These are phyloP conservation scores for Cicer bijugum DNA, from an alignment of 306 rosid genomes.

Conservation along the genomic window DNA sequence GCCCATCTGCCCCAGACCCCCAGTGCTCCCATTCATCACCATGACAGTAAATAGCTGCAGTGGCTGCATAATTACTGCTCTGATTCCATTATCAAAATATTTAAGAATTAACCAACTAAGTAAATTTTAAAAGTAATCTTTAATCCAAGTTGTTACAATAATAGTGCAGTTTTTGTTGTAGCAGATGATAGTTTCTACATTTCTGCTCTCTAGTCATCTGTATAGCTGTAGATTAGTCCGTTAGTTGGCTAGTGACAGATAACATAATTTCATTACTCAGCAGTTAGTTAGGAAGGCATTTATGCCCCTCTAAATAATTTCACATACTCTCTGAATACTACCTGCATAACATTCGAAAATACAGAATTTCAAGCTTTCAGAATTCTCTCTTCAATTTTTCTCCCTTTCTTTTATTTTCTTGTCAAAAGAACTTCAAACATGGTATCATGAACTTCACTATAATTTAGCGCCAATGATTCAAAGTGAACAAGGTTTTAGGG, in stretches of 20 bases:
- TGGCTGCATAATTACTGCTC: background rate
- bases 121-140: background rate
- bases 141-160: background rate
- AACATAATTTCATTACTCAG: background rate
- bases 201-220: background rate
- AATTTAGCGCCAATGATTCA: background rate
- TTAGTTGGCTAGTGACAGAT: background rate
- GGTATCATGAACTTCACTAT: background rate
- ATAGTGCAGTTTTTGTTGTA: background rate
- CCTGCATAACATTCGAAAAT: background rate
- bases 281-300: slow-evolving; percentile 10
- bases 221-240: slow-evolving; percentile 13
- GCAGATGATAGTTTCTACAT: background rate
- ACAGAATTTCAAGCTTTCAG: background rate
- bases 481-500: too few species aligned
- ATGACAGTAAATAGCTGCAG: slow-evolving; percentile 11
- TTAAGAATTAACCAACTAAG: background rate
- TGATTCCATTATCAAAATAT: slow-evolving; percentile 27
- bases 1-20: background rate
- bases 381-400: background rate
- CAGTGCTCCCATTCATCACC: slow-evolving; percentile 19
- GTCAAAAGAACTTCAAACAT: background rate
- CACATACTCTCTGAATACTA: background rate
- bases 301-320: background rate
- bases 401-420: background rate